Base-by-base conservation (phyloP, 495 filamentous ascomycete genomes). In the Lentithecium fluviatile region DNA sequence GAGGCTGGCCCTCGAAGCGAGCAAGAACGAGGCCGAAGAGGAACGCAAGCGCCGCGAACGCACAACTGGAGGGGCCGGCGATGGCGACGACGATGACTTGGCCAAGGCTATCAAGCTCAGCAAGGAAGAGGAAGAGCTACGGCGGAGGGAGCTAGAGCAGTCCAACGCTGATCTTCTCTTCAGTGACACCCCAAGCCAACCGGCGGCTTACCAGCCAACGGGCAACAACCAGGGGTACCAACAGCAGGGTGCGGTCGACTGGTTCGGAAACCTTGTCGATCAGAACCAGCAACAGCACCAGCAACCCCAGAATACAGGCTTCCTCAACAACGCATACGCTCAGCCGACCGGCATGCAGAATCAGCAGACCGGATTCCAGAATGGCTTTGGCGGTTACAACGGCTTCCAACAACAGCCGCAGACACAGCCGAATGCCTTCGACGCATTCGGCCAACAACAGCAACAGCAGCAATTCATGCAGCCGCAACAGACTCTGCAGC, bases 71-170 rank as follows among this genome's bases (percentile, higher is more conserved):
- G 29, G 29, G 11, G 77, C 77, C 36, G 69, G 60, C 17, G 64
- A 62, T 5, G 77, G 77, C 17, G 85, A 91, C 15, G 91, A 94
- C 62, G 90, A 91, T 64, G 91, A 96, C 71, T 80, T 97, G 32
- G 90, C 88, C 47, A 97, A 95, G 71, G 95, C 95, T 8, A 94
- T 99, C 71, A 95, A 91, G 76, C 82, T 99, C 17, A 97, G 94
- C 71, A 88, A 90, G 74, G 92, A 97, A 71, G 92, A 97, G 69
- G 95, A 97, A 68, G 88, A 91, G 54, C 80, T 94, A 63, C 85
- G 94, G 47, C 86, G 86, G 70, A 84, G 87, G 46, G 91, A 97
- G 71, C 76, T 97, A 54, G 95, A 97, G 75, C 89, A 96, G 64
- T 88, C 76, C 71, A 96, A 97, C 69, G 88, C 90, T 5, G 76